Evolutionary conservation across 176 grass and related monocot genomes (phyloP), one percentile per base, ranked within the genome.

Genomic region (Metroxylon sagu): DNA sequence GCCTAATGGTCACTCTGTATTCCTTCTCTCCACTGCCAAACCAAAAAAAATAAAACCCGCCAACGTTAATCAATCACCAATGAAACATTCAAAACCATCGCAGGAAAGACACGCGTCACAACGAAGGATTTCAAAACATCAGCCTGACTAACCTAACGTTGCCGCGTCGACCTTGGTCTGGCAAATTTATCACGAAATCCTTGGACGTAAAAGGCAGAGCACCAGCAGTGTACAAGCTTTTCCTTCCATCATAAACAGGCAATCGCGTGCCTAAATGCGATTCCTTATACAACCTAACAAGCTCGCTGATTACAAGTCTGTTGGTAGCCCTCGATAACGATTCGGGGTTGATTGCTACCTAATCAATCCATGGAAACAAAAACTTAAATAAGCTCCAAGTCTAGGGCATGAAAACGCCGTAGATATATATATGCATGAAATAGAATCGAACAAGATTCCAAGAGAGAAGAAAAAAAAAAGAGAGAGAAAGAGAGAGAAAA

Each of bases 181-280:
- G 12, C 8, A 95, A 56, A 18, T 65, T 87, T 69, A 95, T 52
- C 16, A 68, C 57, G 58, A 95, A 95, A 52, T 80, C 74, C 35
- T 86, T 82, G 7, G 71, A 83, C 8, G 74, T 71, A 49, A 95
- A 95, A 60, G 90, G 83, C 18, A 95, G 82, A 31, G 83, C 31
- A 29, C 90, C 83, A n/a, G 86, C 90, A 71, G 90, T 89, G 31
- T 89, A 95, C 5, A 95, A 82, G 71, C 90, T 89, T 61, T 89
- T 95, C 43, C 77, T 77, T 26, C 90, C 90, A 79, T 95, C 86
- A 28, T 86, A 95, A 55, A 76, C 86, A 19, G 90, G 86, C 28
- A 84, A 16, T 66, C 87, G 80, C n/a, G 76, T 74, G 0, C 77
- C 85, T 25, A 95, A 74, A 48, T 70, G 57, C 48, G 78, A 72